Evolutionary conservation across 495 filamentous ascomycete genomes (phyloP), one percentile per base, ranked within the genome.

Genomic region (Aspergillus nidulans): DNA sequence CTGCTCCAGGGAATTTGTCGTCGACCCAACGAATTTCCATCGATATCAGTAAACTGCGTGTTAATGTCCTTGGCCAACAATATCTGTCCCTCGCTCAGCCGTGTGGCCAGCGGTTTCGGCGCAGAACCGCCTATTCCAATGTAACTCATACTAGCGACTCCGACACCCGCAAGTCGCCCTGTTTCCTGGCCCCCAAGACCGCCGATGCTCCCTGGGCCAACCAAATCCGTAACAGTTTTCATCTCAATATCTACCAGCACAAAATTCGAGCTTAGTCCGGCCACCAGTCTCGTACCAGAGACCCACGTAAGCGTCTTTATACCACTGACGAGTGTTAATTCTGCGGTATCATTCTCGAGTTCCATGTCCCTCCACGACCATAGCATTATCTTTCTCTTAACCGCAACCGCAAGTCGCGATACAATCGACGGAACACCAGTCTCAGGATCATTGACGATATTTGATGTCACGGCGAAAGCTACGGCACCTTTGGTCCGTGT

Each of bases 321-420:
- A 25, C 86, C 77, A 54, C 89, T 92, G 28, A 86, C 79, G 28
- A 97, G 77, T 4, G 82, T 81, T 32, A 96, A 80, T 73, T 97
- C 95, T 40, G 76, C 75, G 2, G 85, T 83, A 21, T 95, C 84
- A 2, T 73, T 69, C 32, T 81, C 82, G 44, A 96, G 78, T 71
- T 97, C 95, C 76, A 90, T 92, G 66, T 96, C 94, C 58, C 92
- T 85, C 94, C 94, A 99, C 43, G 88, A 85, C 90, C 95, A 97
- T 55, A 96, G 70, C 54, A 97, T 59, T 49, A 97, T 77, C 60
- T 88, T 89, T 65, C 94, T 78, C 78, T 97, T 97, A 9, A 96
- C 87, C 0, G 90, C 91, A 1, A 97, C 92, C 9, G 90, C 92
- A 28, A 99, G 73, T 30, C 91, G 77, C 8, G 89, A 95, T 46